Base-by-base conservation (phyloP, 176 grass and related monocot genomes). In the Stipa capillata region DNA sequence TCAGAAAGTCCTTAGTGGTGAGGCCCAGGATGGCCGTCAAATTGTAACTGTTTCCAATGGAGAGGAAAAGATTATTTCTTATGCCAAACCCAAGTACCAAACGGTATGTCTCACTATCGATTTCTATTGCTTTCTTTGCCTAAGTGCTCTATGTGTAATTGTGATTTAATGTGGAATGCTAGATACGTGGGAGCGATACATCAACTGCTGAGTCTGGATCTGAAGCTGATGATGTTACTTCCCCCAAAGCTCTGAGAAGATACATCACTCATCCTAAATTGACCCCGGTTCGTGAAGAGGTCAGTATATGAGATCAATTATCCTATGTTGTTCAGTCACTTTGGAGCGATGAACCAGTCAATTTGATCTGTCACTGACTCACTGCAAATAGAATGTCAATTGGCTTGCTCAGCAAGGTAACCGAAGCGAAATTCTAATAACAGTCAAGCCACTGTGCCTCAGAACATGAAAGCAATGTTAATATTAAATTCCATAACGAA, bases 201-300 rank as follows among this genome's bases (percentile, higher is more conserved):
- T 98, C 95, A 54, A 91, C 94, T 79, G 91, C 91, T 0, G 95
- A 98, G 70, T 98, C 95, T 84, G 91, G 91, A 28, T 98, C 95
- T 62, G 95, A 98, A 85, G 92, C 87, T 87, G 95, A 98, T 1
- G 95, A 98, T 64, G 72, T 83, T 77, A 80, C 80, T 73, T 94
- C 95, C 10, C 89, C 95, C 0, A 97, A 88, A 89, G 80, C 76
- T 69, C 36, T 86, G 39, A 92, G 81, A 83, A 89, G 29, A 72
- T 90, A 91, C 40, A 83, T 98, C 68, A 75, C 83, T 59, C 62
- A 98, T 80, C 85, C 90, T 70, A 93, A 78, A 64, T 90, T 94
- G 85, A 94, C 95, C 57, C 95, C 95, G 33, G 91, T 98, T 57
- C 92, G 90, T 45, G 95, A 98, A 89, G 95, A 98, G 90, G 95